phyloP scores from a whole-genome alignment of 768 basidiomycete species.

The Amanita pseudoporphyria region DNA sequence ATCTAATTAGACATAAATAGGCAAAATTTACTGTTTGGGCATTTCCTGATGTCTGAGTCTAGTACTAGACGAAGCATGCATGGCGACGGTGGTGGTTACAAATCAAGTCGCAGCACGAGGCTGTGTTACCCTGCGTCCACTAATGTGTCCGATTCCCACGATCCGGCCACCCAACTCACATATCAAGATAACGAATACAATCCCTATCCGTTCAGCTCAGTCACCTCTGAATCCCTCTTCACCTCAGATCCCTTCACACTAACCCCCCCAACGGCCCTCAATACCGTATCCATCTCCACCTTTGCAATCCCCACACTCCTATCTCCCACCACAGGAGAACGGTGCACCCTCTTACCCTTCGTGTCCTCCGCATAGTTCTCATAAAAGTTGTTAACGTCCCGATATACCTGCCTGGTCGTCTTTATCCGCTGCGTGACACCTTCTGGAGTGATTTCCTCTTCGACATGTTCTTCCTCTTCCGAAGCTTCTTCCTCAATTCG shows the following conservation, averaged over 20 bases:
- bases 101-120: too few species aligned
- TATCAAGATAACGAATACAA: too few species aligned
- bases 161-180: too few species aligned
- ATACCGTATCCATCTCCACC: conserved; percentile 6
- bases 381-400: conserved; percentile 74
- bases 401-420: conserved; percentile 12
- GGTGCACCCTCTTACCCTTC: conserved; percentile 42
- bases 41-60: too few species aligned
- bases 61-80: too few species aligned
- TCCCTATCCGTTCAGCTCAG: background rate
- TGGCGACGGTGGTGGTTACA: too few species aligned
- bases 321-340: conserved; percentile 10
- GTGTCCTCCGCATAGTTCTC: conserved; percentile 83
- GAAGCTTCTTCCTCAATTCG: conserved; percentile 25
- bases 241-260: background rate
- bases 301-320: background rate
- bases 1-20: too few species aligned
- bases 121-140: too few species aligned
- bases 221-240: conserved; percentile 4
- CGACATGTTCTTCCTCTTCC: conserved; percentile 5
- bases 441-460: conserved; percentile 14
- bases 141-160: too few species aligned
- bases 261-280: conserved; percentile 6
- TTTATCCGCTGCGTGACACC: conserved; percentile 14
- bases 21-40: too few species aligned